Base-by-base conservation (phyloP, 2,329 filamentous ascomycete species). In the Aspergillus piperis region DNA sequence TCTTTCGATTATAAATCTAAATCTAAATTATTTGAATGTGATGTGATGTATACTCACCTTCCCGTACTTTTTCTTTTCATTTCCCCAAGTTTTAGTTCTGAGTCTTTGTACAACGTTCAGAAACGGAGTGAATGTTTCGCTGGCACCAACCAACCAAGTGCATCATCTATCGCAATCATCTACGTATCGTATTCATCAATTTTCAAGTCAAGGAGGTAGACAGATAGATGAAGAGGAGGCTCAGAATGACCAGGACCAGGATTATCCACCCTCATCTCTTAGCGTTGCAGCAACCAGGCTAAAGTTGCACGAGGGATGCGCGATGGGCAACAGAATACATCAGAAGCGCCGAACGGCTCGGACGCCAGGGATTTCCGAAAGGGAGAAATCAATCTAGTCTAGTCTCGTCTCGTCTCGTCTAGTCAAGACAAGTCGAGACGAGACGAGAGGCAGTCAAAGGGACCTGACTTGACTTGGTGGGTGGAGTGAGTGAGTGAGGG, bases 101-200 rank as follows among this genome's bases (percentile, higher is more conserved):
- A 11, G 11, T 53, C 13, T 21, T 21, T 19, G 53, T 55, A 39
- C 53, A 55, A 47, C 53, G n/a, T 23, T 15, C 30, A 17, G 38
- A 25, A 36, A 36, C 30, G 30, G 38, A 23, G 17, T 25, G 32
- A 47, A 50, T 52, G 32, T 47, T 23, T 51, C 30, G 47, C 27
- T 57, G 60, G 48, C 53, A 52, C 57, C 32, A 57, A 52, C 57
- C 32, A 57, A 30, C 39, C 54, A 50, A 17, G 15, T 3, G 25
- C 11, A 25, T 50, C 10, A 32, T 32, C 10, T 11, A 11, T 32
- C 30, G 10, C 30, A 10, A 11, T 13, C 25, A 10, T 32, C 32
- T 36, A 36, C 11, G 32, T 36, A 36, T 36, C 32, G 4, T 11
- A 13, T 36, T 36, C 32, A 36, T 36, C 32, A 27, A 8, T 7